Evolutionary conservation across 2,329 filamentous ascomycete species (phyloP).

Genomic region (Chaetomiaceae sp.): DNA sequence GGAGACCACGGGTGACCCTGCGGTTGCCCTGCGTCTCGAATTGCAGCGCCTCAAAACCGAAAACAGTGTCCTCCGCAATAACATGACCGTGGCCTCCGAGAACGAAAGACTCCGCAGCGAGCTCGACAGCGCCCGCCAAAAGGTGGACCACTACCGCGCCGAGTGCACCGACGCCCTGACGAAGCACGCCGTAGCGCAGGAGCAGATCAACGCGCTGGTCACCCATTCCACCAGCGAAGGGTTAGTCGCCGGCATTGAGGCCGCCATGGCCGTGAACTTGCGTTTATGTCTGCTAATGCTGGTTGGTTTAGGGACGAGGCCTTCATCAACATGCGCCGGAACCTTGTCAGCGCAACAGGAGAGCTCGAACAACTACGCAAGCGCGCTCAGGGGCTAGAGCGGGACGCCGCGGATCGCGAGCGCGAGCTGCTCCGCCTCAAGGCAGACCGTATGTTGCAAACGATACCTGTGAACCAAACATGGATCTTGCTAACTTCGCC

Average conservation of each 20-base stretch:
- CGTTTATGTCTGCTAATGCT: slow-evolving; percentile 39
- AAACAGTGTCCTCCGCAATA: slow-evolving; percentile 53
- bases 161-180: slow-evolving; percentile 54
- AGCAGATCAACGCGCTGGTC: slow-evolving; percentile 53
- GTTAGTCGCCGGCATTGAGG: slow-evolving; percentile 44
- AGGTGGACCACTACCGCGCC: slow-evolving; percentile 48
- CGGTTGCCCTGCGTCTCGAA: slow-evolving; percentile 44
- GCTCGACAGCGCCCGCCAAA: slow-evolving; percentile 49
- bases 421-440: slow-evolving; percentile 50
- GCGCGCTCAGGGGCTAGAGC: slow-evolving; percentile 41
- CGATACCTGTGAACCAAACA: too few relatives aligned
- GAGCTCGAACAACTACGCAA: slow-evolving; percentile 46
- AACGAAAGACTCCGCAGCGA: slow-evolving; percentile 51
- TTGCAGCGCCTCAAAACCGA: slow-evolving; percentile 57
- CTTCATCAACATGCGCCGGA: slow-evolving; percentile 47
- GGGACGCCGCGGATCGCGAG: slow-evolving; percentile 47
- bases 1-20: slow-evolving; percentile 42
- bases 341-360: slow-evolving; percentile 40
- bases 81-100: slow-evolving; percentile 49
- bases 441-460: slow-evolving; percentile 46
- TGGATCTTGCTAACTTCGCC: slow-evolving; percentile 26
- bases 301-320: slow-evolving; percentile 48
- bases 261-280: slow-evolving; percentile 29
- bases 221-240: slow-evolving; percentile 48
- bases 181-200: slow-evolving; percentile 52